Conservation (phyloP, 164 flowering plant genomes). For the Akebia trifoliata region DNA sequence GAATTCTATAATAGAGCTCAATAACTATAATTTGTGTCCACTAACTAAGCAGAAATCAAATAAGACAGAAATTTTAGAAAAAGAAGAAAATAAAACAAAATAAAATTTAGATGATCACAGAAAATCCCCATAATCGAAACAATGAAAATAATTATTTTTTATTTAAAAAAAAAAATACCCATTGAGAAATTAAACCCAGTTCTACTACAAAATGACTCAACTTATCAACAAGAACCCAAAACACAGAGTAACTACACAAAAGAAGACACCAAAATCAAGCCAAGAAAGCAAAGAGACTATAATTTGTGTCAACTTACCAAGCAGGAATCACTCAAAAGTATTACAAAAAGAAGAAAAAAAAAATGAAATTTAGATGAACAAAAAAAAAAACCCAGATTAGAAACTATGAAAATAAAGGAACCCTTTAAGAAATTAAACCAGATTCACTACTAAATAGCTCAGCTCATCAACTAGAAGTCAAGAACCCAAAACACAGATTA, state of each 20-base stretch:
- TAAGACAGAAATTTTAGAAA: no score
- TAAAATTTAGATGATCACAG: no score
- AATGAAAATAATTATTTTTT: no score
- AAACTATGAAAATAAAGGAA: background rate
- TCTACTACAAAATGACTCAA: background rate
- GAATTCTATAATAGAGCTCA: no score
- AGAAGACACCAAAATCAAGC: background rate
- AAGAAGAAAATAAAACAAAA: no score
- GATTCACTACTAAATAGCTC: background rate
- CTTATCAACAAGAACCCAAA: background rate
- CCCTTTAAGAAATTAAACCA: background rate
- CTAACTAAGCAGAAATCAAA: background rate
- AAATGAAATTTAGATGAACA: background rate
- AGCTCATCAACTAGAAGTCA: background rate
- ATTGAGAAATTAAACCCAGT: background rate
- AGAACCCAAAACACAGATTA: background rate
- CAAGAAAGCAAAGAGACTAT: background rate
- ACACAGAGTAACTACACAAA: constrained; percentile 15
- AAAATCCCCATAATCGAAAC: no score
- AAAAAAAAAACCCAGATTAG: background rate
- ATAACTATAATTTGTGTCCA: background rate
- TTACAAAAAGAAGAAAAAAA: no score
- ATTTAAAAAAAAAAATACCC: background rate
- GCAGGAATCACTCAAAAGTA: no score
- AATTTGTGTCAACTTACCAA: no score